Evolutionary conservation across 2,329 filamentous ascomycete genomes (phyloP), one percentile per base, ranked within the genome.

Genomic region (Leptographium wingfieldii): DNA sequence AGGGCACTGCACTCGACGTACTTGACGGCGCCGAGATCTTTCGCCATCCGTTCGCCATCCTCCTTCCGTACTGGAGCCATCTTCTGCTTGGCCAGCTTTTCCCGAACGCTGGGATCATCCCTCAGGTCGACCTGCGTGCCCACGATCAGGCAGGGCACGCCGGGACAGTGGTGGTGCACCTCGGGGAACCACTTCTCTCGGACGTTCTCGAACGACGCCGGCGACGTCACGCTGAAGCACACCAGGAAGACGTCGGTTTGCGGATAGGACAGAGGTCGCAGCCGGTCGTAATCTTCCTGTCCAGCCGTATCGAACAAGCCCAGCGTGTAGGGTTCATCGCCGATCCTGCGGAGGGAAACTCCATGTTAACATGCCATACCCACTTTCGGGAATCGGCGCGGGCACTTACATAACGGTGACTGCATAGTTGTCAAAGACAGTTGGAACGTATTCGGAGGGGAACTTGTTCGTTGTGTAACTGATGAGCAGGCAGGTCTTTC

Each of bases 381-480:
- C 22, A 27, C 22, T 27, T 48, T 48, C 48, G 25, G 48, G 25
- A 54, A 61, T 48, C 64, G 48, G n/a, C 11, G n/a, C 5, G 9
- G 68, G 63, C 60, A 86, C 91, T 86, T 82, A 96, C 94, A 99
- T 99, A 67, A 99, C 94, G 66, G 94, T 99, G 73, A 99, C 94
- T 61, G 94, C 94, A 82, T 99, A 99, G 78, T 99, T 99, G 76
- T 99, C 94, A 75, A 99, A 99, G 65, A 99, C 94, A 35, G 94
- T 99, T 58, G 94, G 94, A 61, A 99, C 94, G 75, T 99, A 99
- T 92, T 99, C 94, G 69, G 92, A 96, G 43, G 94, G 94, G 75
- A 99, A 99, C 71, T 97, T 97, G 82, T 99, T 99, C 65, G 94
- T 99, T 66, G 94, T 99, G 77, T 99, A 99, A 73, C 90, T 95